Evolutionary conservation across 2,329 filamentous ascomycete genomes (phyloP).

Genomic region (Fusarium brachygibbosum): DNA sequence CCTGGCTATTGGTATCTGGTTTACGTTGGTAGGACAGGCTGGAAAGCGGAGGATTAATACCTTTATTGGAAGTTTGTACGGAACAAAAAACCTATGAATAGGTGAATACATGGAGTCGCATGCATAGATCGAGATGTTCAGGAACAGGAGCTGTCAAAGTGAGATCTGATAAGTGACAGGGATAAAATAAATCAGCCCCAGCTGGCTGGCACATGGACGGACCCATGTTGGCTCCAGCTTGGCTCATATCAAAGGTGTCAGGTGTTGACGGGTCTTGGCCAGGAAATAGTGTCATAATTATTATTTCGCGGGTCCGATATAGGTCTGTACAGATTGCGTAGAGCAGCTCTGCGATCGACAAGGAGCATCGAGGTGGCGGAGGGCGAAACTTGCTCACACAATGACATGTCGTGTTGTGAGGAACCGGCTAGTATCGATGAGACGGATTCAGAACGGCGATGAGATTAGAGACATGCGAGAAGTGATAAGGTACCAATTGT

Average conservation of each 20-base stretch:
- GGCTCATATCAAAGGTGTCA: slow-evolving; percentile 1
- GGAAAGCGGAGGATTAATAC: slow-evolving; percentile 31
- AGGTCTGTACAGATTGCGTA: background rate
- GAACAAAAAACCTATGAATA: slow-evolving; percentile 21
- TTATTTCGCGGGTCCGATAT: too few relatives aligned
- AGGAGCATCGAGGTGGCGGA: background rate
- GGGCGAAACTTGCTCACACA: background rate
- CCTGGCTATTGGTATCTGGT: slow-evolving; percentile 33
- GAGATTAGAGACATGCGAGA: slow-evolving; percentile 2
- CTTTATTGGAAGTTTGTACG: slow-evolving; percentile 15
- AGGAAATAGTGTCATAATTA: background rate
- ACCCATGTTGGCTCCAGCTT: slow-evolving; percentile 12
- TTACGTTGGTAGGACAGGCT: slow-evolving; percentile 2
- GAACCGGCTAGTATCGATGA: background rate
- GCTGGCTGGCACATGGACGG: slow-evolving; percentile 6
- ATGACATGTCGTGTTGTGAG: background rate
- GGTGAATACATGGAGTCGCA: slow-evolving; percentile 28
- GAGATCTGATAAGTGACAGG: slow-evolving; percentile 38
- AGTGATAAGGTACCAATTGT: background rate
- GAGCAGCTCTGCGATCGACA: background rate
- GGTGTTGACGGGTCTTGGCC: background rate
- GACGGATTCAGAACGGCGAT: background rate
- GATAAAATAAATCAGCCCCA: background rate
- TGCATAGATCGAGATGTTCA: slow-evolving; percentile 31
- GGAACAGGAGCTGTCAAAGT: slow-evolving; percentile 23